Evolutionary conservation across 1,139 yeast genomes (phyloP).

Genomic region (Saccharomyces hybrid): DNA sequence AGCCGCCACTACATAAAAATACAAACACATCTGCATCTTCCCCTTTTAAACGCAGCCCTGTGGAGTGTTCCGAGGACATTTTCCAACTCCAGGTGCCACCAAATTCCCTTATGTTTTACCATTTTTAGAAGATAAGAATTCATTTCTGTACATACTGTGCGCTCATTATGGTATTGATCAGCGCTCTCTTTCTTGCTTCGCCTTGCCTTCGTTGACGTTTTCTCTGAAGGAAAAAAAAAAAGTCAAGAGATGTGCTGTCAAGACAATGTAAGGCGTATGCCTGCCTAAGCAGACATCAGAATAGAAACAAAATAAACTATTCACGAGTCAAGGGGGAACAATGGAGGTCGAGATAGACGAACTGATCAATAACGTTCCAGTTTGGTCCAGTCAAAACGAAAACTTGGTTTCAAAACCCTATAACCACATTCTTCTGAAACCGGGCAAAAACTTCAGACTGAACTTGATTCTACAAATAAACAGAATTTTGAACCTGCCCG

Average conservation of each 20-base stretch:
- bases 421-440: constrained; percentile 40
- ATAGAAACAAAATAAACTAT: not conserved
- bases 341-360: constrained; percentile 8
- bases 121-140: too few species aligned
- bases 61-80: not conserved
- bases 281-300: not conserved
- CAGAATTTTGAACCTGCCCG: constrained; percentile 38
- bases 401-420: constrained; percentile 36
- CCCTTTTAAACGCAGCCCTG: not conserved
- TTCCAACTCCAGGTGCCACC: not conserved
- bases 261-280: not conserved
- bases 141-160: not conserved
- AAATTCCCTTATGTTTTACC: too few species aligned
- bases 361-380: constrained; percentile 14
- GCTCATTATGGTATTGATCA: not conserved
- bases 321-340: not conserved
- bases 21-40: not conserved
- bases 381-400: constrained; percentile 21
- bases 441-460: constrained; percentile 52
- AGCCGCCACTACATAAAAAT: not conserved
- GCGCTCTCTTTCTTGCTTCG: not conserved
- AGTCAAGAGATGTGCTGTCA: not conserved
- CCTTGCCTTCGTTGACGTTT: not conserved
- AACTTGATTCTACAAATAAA: constrained; percentile 46
- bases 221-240: not conserved